Conservation (phyloP, 2,329 filamentous ascomycete species). For the Cytospora leucostoma region DNA sequence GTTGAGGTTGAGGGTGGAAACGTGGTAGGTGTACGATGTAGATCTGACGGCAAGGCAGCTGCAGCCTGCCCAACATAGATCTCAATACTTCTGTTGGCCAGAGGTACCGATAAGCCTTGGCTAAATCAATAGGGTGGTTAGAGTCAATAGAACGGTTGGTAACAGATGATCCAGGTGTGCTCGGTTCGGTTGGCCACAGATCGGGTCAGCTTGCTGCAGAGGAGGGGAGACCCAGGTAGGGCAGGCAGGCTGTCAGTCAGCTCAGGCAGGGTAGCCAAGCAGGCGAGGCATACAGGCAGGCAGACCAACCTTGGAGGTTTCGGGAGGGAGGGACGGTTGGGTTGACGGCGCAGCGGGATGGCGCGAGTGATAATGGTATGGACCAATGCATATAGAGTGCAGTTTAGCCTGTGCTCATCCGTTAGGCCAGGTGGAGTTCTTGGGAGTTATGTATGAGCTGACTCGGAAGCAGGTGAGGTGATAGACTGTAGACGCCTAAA, state of each 20-base stretch:
- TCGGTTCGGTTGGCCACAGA: background rate
- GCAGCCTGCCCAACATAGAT: conserved; percentile 22
- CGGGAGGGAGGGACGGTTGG: background rate
- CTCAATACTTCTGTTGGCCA: conserved; percentile 6
- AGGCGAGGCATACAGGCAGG: too few species aligned
- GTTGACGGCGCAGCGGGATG: too few species aligned
- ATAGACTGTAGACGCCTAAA: too few species aligned
- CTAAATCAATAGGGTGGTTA: background rate
- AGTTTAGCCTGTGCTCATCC: background rate
- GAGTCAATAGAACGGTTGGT: background rate
- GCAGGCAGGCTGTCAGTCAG: too few species aligned
- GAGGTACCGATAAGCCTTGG: conserved; percentile 7
- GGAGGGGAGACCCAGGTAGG: background rate
- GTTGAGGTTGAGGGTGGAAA: background rate
- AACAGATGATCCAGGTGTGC: background rate
- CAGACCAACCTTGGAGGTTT: background rate
- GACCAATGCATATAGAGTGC: background rate
- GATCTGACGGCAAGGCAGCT: conserved; percentile 7
- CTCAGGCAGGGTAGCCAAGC: too few species aligned
- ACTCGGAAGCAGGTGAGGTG: background rate
- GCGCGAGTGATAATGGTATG: background rate
- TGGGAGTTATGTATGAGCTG: background rate
- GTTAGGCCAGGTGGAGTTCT: background rate
- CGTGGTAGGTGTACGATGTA: conserved; percentile 6
- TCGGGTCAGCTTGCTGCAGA: background rate